Base-by-base conservation (phyloP, 2,329 filamentous ascomycete species). In the Hypoxylon sp. region DNA sequence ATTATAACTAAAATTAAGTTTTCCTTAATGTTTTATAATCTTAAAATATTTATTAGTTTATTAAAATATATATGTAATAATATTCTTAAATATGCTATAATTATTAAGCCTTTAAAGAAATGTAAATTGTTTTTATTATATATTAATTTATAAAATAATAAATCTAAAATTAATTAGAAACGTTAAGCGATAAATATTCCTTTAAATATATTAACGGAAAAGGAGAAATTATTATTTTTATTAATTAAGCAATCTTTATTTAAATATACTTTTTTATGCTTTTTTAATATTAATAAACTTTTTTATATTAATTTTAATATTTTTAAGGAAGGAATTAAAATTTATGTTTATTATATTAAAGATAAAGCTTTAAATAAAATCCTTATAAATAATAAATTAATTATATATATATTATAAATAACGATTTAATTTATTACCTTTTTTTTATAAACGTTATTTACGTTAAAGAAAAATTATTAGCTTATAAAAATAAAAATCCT, bases 301-400 rank as follows among this genome's bases (percentile, higher is more conserved):
- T 46, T 58, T 36, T 48, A 48, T 46, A 49, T 58, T 58, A 25
- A 36, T 36, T 34, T 57, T 23, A 38, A 58, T 58, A 36, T 58
- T n/a, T 34, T 58, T 36, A 23, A 21, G 1, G 13, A n/a, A 2
- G 34, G 38, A 2, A 58, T 38, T 23, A 58, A 49, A 6, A 14
- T 58, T n/a, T 21, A 23, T 5, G 19, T 58, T 25, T 58, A 46
- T 48, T 57, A 46, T 45, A 30, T 45, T 43, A 14, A 56, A 56
- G 19, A 43, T 28, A 32, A n/a, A n/a, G n/a, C 30, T 56, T 36
- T 14, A 36, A 36, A 36, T 36, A 36, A 13, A 13, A 36, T 36
- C n/a, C n/a, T 36, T 14, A 36, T 36, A 2, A 14, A 36, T 36
- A 36, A 36, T 36, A 36, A 36, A 36, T 36, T 36, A 36, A 36